These are phyloP conservation scores for Seminavis robusta DNA, from an alignment of 108 stramenopile species.

Conservation along the genomic window DNA sequence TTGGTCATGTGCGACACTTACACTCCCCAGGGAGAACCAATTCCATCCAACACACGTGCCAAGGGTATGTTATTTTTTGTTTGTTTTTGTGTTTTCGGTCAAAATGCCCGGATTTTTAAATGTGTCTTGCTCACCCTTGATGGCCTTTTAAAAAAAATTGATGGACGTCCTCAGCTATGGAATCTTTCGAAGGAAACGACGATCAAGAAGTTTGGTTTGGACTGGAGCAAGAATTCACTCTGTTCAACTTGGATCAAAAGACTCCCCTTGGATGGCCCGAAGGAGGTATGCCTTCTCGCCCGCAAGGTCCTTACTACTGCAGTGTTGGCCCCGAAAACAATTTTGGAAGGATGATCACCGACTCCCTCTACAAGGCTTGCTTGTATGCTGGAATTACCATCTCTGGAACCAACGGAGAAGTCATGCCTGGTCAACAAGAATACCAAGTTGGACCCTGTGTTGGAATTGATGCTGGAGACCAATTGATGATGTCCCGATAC, in stretches of 20 bases:
- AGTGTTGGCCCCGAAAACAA: conserved; percentile 90
- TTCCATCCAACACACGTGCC: conserved; percentile 83
- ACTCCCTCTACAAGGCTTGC: conserved; percentile 94
- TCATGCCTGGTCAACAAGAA: conserved; percentile 99
- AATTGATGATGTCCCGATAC: conserved; percentile 96
- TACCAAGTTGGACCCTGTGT: conserved; percentile 98
- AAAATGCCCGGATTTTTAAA: background rate
- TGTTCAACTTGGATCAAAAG: conserved; percentile 90
- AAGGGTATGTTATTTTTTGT: conserved; percentile 43
- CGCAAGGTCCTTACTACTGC: conserved; percentile 99
- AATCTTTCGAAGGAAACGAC: conserved; percentile 76
- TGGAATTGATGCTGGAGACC: conserved; percentile 97
- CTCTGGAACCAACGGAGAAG: conserved; percentile 97
- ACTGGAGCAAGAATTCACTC: conserved; percentile 98
- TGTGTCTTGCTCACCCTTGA: background rate
- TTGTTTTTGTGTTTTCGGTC: background rate
- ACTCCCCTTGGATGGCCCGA: conserved; percentile 97
- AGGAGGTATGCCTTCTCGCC: conserved; percentile 78
- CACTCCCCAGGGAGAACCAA: conserved; percentile 86
- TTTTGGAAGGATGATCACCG: conserved; percentile 92
- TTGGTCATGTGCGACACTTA: conserved; percentile 96
- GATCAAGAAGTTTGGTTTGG: conserved; percentile 91
- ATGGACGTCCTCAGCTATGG: conserved; percentile 33
- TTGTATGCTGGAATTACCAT: conserved; percentile 94
- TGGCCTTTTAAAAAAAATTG: background rate